phyloP scores from a whole-genome alignment of 2,329 filamentous ascomycete species.

The Apiospora aurea region DNA sequence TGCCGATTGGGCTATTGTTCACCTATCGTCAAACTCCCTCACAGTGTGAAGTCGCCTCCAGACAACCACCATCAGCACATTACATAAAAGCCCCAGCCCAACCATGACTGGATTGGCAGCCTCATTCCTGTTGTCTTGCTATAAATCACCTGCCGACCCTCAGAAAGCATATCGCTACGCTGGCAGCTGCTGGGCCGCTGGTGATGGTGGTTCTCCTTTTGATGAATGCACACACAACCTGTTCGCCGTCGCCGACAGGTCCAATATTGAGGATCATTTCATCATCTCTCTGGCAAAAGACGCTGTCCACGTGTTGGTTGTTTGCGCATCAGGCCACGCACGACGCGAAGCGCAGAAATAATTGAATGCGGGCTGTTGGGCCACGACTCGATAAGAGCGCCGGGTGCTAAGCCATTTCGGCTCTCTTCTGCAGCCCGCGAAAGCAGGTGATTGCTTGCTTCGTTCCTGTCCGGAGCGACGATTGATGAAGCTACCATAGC shows the following conservation, averaged over 20 bases:
- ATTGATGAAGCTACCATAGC: background rate
- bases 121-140: constrained; percentile 8
- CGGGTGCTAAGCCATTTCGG: constrained; percentile 7
- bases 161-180: background rate
- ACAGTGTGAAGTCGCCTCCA: background rate
- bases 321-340: constrained; percentile 15
- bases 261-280: constrained; percentile 20
- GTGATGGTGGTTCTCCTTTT: background rate
- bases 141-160: constrained; percentile 8
- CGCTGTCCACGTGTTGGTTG: constrained; percentile 24
- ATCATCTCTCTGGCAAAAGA: constrained; percentile 9
- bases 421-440: background rate
- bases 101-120: constrained; percentile 7
- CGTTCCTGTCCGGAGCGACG: constrained; percentile 1
- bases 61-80: background rate
- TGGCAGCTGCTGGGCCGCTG: constrained; percentile 13
- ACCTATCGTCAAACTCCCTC: background rate
- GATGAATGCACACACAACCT: constrained; percentile 9
- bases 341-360: background rate
- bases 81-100: background rate
- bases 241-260: constrained; percentile 14
- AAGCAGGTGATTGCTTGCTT: constrained; percentile 15
- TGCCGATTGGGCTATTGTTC: background rate
- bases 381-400: constrained; percentile 15
- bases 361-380: constrained; percentile 18